A percentile compares a stretch with the other conserved stretches of the same genome.
Evolutionary conservation across 2,329 filamentous ascomycete genomes (phyloP).

Genomic region (Monilinia fructigena): DNA sequence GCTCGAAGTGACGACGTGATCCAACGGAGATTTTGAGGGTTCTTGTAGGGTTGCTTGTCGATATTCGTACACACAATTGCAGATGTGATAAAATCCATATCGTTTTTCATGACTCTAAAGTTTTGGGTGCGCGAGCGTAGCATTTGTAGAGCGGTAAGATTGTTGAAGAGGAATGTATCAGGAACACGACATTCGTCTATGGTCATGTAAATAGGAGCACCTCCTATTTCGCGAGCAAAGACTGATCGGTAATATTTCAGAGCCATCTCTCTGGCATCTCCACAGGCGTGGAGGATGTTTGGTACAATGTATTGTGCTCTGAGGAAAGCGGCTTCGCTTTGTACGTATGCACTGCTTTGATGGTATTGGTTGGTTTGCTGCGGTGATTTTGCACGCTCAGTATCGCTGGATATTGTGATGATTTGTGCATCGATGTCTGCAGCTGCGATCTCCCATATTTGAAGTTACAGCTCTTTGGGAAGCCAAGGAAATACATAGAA

Average conservation of each 20-base stretch:
- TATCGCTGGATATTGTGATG: background rate
- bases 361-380: background rate
- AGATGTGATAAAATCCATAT: background rate
- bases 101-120: background rate
- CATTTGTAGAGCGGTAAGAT: slow-evolving; percentile 1
- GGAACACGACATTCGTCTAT: background rate
- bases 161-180: background rate
- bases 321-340: background rate
- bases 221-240: background rate
- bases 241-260: slow-evolving; percentile 9
- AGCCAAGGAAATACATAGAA: background rate
- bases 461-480: slow-evolving; percentile 4
- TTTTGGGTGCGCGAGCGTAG: background rate
- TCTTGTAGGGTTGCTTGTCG: too few relatives aligned
- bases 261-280: background rate
- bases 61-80: background rate
- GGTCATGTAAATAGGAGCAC: background rate
- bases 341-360: background rate
- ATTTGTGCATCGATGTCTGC: slow-evolving; percentile 2
- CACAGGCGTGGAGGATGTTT: background rate
- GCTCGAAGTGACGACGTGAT: background rate
- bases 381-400: background rate
- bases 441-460: background rate
- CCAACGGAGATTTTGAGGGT: background rate
- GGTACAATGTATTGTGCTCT: background rate